phyloP scores from a whole-genome alignment of 805 yeast genomes.

The Lipomyces spencermartinsiae region DNA sequence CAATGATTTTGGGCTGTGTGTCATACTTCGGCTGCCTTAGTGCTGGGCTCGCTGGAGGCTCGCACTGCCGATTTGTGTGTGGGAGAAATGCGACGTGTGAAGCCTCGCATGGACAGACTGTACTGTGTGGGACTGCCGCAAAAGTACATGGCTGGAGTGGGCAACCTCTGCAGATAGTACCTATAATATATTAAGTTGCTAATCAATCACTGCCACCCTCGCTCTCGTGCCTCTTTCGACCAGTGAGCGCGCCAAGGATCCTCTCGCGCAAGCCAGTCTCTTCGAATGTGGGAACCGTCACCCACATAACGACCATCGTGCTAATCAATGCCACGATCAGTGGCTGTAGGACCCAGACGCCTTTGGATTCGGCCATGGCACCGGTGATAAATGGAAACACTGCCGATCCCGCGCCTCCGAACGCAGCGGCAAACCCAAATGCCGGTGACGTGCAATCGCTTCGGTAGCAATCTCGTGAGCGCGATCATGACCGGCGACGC shows the following conservation, averaged over 20 bases:
- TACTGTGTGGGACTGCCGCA: too few species aligned
- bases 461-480: slow-evolving; percentile 67
- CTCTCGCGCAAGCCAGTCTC: slow-evolving; percentile 12
- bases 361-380: slow-evolving; percentile 45
- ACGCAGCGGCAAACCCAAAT: slow-evolving; percentile 76
- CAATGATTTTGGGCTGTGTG: too few species aligned
- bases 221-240: slow-evolving; percentile 5
- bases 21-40: too few species aligned
- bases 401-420: slow-evolving; percentile 86
- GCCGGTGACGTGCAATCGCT: slow-evolving; percentile 64
- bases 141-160: too few species aligned
- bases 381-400: slow-evolving; percentile 73
- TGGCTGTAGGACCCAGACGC: slow-evolving; percentile 35
- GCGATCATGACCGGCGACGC: slow-evolving; percentile 74
- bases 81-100: too few species aligned
- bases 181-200: too few species aligned
- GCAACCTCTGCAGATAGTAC: too few species aligned
- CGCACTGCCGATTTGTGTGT: too few species aligned
- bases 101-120: too few species aligned
- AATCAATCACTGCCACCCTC: neutral
- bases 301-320: slow-evolving; percentile 28
- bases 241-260: slow-evolving; percentile 6
- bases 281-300: slow-evolving; percentile 28
- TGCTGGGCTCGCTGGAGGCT: too few species aligned
- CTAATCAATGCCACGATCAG: slow-evolving; percentile 26